These are phyloP conservation scores for Metschnikowia koreensis DNA, from an alignment of 805 yeast species.

Conservation along the genomic window DNA sequence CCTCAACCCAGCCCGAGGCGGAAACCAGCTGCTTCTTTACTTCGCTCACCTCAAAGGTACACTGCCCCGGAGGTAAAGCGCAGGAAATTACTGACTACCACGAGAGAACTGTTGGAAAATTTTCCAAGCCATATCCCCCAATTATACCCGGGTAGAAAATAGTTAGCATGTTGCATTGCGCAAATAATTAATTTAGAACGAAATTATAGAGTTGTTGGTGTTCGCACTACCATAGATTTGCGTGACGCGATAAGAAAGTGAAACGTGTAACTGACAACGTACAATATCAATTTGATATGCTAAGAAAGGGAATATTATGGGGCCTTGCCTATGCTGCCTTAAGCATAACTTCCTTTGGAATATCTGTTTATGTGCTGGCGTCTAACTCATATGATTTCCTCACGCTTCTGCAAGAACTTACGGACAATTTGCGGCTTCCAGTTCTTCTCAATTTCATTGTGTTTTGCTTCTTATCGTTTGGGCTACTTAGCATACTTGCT, in stretches of 20 bases:
- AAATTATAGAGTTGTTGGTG: neutral
- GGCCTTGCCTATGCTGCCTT: slow-evolving; percentile 13
- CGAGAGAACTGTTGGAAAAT: slow-evolving; percentile 2
- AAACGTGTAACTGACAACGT: neutral
- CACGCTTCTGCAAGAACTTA: slow-evolving; percentile 18
- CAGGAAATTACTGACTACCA: slow-evolving; percentile 10
- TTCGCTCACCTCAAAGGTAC: slow-evolving; percentile 1
- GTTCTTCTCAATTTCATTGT: slow-evolving; percentile 19
- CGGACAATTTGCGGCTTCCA: slow-evolving; percentile 14
- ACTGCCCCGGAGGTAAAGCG: slow-evolving; percentile 8
- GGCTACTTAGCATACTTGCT: slow-evolving; percentile 34
- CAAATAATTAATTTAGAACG: neutral
- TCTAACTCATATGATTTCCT: slow-evolving; percentile 14
- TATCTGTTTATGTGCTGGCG: slow-evolving; percentile 13
- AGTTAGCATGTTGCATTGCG: neutral
- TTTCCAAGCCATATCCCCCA: slow-evolving; percentile 16
- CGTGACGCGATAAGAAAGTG: slow-evolving; percentile 12
- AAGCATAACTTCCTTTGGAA: slow-evolving; percentile 13
- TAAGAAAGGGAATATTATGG: slow-evolving; percentile 7
- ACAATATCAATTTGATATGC: neutral
- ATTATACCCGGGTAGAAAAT: slow-evolving; percentile 5
- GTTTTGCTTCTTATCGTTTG: slow-evolving; percentile 18
- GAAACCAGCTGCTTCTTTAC: neutral
- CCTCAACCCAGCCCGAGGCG: slow-evolving; percentile 4
- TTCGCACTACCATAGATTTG: slow-evolving; percentile 2